Base-by-base conservation (phyloP, 352 stramenopile species). In the Bremia lactucae region DNA sequence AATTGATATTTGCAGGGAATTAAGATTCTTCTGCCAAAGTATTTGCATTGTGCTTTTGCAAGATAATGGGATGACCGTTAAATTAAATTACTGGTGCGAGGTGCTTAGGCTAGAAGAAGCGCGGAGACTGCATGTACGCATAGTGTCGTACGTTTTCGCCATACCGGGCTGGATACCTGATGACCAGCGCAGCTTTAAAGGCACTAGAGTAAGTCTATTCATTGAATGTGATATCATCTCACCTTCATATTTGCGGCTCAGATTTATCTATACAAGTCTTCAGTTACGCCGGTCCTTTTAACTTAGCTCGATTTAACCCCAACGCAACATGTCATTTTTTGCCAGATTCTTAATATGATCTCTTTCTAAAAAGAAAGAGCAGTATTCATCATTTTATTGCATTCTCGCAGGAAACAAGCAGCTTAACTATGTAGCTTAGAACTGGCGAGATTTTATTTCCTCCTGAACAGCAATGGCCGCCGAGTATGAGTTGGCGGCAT, bases 401-500 rank as follows among this genome's bases (percentile, higher is more conserved):
- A 31, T 34, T 39, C 24, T 22, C 34, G 31, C 34, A n/a, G n/a
- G n/a, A n/a, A n/a, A n/a, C n/a, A n/a, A 42, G 16, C 19, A 45
- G 33, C 40, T 21, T 22, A n/a, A 45, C 2, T 2, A 14, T 1
- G 11, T n/a, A 46, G 21, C 46, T 83, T 83, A 92, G 52, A 92
- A 84, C 42, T 64, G 70, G 46, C 79, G 79, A 40, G 66, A 65
- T 60, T 86, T 87, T 35, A 92, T 77, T 41, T 72, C 33, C 46
- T 92, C 74, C 39, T 81, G 66, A 49, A 92, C 70, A 24, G 76
- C 79, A 50, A 92, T 92, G 9, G 73, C 74, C 49, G 79, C 80
- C 52, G 73, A 64, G 69, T 88, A 88, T 65, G 79, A 92, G 64
- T 92, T 92, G 54, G 76, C 79, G 22, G 68, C 72, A 61, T 92